phyloP scores from a whole-genome alignment of 495 filamentous ascomycete species.

The Bacidia gigantensis region DNA sequence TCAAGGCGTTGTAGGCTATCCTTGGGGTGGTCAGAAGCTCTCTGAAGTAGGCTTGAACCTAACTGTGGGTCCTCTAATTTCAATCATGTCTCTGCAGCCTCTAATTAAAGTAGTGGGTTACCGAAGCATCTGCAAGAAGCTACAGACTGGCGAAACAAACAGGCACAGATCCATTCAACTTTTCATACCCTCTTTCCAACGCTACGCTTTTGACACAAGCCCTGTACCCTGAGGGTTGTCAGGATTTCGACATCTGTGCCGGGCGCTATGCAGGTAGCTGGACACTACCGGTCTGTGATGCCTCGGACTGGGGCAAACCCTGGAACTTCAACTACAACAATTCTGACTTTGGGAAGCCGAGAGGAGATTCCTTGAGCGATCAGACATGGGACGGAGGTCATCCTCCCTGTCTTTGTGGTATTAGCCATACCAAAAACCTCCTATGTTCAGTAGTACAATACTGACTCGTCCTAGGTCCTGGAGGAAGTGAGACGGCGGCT shows the following conservation, averaged over 20 bases:
- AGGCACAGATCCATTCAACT: background rate
- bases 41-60: background rate
- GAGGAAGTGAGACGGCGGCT: background rate
- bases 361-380: background rate
- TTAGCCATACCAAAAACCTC: background rate
- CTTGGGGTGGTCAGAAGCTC: background rate
- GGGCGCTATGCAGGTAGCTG: conserved; percentile 3
- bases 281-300: conserved; percentile 2
- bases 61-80: background rate
- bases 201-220: background rate
- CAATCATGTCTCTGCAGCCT: background rate
- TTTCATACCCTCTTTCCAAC: background rate
- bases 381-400: too few relatives aligned
- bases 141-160: background rate
- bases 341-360: background rate
- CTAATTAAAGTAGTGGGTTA: background rate
- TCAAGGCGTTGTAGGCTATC: background rate
- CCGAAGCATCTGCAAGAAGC: background rate
- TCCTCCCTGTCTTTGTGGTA: conserved; percentile 3
- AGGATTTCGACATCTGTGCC: background rate
- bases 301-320: background rate
- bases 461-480: background rate
- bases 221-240: background rate
- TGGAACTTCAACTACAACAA: background rate
- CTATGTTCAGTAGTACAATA: too few relatives aligned